Conservation (phyloP, 169 alveolate species). For the Cryptosporidium parvum region DNA sequence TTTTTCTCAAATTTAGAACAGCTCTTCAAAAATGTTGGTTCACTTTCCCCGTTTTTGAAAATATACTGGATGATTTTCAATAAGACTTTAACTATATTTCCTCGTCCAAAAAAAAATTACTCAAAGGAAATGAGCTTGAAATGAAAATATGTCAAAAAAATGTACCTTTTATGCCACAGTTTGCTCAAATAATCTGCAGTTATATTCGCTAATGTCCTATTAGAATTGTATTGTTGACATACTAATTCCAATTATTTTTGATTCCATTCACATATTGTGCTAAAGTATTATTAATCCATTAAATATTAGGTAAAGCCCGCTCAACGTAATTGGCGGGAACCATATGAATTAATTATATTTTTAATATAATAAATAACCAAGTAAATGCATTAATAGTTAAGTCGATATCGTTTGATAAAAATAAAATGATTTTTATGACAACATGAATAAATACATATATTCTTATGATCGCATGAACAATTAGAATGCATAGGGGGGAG, state of each 20-base stretch:
- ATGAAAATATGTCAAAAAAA: neutral
- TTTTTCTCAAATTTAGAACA: neutral
- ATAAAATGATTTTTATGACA: neutral
- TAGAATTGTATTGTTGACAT: neutral
- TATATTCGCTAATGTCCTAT: neutral
- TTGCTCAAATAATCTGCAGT: neutral
- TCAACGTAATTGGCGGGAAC: slow-evolving; percentile 16
- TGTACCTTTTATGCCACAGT: neutral
- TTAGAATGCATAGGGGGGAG: no score
- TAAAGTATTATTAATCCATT: neutral
- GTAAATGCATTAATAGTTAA: no score
- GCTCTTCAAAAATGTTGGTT: no score
- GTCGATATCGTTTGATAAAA: no score
- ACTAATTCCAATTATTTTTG: neutral
- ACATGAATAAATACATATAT: no score
- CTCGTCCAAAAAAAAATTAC: neutral
- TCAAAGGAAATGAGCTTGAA: neutral
- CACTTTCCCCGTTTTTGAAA: neutral
- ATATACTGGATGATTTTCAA: neutral
- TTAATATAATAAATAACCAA: neutral
- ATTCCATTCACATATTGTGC: neutral
- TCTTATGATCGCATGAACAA: neutral
- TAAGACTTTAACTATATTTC: no score
- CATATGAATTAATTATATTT: neutral
- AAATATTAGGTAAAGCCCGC: slow-evolving; percentile 3